Base-by-base conservation (phyloP, 2,329 filamentous ascomycete genomes). In the Nannizzia gypsea region DNA sequence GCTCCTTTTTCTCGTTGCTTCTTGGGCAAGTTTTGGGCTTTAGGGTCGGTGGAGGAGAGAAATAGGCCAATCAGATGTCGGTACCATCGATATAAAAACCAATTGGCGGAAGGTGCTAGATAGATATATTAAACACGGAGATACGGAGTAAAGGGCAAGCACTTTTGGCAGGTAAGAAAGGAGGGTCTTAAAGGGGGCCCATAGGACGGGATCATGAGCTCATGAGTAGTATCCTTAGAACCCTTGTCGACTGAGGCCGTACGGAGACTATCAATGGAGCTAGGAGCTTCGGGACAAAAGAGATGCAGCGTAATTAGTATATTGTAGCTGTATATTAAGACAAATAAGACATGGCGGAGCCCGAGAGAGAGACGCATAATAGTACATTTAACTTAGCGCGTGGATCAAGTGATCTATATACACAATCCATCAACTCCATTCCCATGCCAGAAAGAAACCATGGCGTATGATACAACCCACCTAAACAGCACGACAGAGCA, bases 401-500 rank as follows among this genome's bases (percentile, higher is more conserved):
- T 38, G 26, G 44, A 59, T 54, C 38, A 59, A 52, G 31, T 54
- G 48, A 40, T 54, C 48, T 54, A 58, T 46, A 59, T 57, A 63
- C 17, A 40, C 28, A 56, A 57, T 28, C 58, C 61, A 58, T 31
- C 40, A 63, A 63, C 61, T 63, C 61, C 61, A 57, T 57, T 56
- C 26, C 52, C 58, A 56, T 56, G 54, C 54, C 54, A 46, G 22
- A 58, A 58, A 58, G 44, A 58, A 50, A 58, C 17, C 44, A 46
- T 42, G 55, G 34, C 56, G 38, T 42, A 62, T 62, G 46, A 20
- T 48, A 60, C 42, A 60, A 62, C 28, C 48, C 56, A 31, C 31
- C 70, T 72, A 81, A 67, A 76, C 72, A 52, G 88, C 84, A 60
- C 89, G 80, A 76, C 88, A 93, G 60, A 96, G 74, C 62, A 90